These are phyloP conservation scores for Penicillium nucicola DNA, from an alignment of 495 filamentous ascomycete species.

Conservation along the genomic window DNA sequence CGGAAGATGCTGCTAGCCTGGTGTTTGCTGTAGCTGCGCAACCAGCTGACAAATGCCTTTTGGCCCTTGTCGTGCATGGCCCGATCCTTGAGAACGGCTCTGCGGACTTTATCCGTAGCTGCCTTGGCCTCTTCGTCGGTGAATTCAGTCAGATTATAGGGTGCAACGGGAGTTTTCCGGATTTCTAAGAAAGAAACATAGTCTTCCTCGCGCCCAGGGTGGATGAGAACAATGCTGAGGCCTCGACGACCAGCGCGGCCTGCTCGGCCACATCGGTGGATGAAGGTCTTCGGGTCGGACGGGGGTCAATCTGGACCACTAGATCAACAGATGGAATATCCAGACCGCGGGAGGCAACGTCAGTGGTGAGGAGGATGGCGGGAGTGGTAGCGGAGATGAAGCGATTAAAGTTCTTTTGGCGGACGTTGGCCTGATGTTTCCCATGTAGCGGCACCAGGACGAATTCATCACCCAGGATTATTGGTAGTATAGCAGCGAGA, in stretches of 20 bases:
- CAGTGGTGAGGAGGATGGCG: conserved; percentile 80
- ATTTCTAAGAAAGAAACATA: conserved; percentile 86
- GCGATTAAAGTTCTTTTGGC: conserved; percentile 74
- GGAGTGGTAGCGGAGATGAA: conserved; percentile 68
- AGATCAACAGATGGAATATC: conserved; percentile 95
- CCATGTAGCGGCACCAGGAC: conserved; percentile 80
- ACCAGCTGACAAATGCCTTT: conserved; percentile 88
- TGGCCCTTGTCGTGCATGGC: conserved; percentile 84
- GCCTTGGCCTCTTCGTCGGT: conserved; percentile 54
- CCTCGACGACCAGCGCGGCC: conserved; percentile 85
- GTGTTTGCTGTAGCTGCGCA: conserved; percentile 87
- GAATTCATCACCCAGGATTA: conserved; percentile 57
- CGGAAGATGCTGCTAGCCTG: conserved; percentile 89
- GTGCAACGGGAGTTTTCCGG: conserved; percentile 80
- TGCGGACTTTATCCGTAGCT: conserved; percentile 55
- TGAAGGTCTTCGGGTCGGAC: conserved; percentile 88
- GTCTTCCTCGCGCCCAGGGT: conserved; percentile 79
- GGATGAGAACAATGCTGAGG: conserved; percentile 79
- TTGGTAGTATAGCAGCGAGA: conserved; percentile 71
- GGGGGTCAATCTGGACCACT: conserved; percentile 93
- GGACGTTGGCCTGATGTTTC: conserved; percentile 75
- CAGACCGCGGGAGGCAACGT: conserved; percentile 81
- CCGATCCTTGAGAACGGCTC: conserved; percentile 65
- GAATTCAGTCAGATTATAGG: conserved; percentile 48
- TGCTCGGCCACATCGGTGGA: conserved; percentile 91